Evolutionary conservation across 169 alveolate species (phyloP), one percentile per base, ranked within the genome.

Genomic region (Eimeria zaria): DNA sequence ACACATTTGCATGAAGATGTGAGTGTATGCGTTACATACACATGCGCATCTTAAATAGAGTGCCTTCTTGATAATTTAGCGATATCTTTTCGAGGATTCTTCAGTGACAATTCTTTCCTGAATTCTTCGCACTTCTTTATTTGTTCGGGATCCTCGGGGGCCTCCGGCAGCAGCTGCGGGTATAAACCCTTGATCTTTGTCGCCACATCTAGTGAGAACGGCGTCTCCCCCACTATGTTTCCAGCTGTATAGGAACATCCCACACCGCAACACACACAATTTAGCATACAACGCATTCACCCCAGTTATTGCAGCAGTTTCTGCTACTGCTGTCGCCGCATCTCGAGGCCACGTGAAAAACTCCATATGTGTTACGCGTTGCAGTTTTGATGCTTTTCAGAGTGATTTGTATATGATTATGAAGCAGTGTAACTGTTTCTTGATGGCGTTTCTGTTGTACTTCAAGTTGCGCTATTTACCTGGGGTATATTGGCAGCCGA

Each of bases 401-500:
- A 48, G 46, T 55, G 67, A 3, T 22, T 48, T 14, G n/a, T 16
- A 14, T 24, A 20, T 36, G n/a, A 20, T 80, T 4, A 33, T 6
- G 46, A 48, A 44, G 69, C 89, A 46, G 41, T 27, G 39, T 0
- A 16, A 0, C 7, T 44, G 24, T 33, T 46, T 14, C 24, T 44
- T 44, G 18, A 12, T 11, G 87, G 76, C n/a, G 6, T 64, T 64
- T 64, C 11, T 27, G 2, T 48, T 33, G 51, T 33, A 30, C 46
- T 33, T 0, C 48, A 33, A 9, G 55, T 6, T 36, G 12, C 44
- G 71, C 60, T 41, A 64, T 81, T 39, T 33, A 91, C 96, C 91
- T 74, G 96, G 96, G 76, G 27, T 41, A 83, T 91, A 91, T 84
- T 71, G 71, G 39, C 96, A 91, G 53, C 96, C 96, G n/a, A 76